Evolutionary conservation across 371 early-diverging fungal genomes (phyloP), one percentile per base, ranked within the genome.

Genomic region (Capniomyces stellatus): DNA sequence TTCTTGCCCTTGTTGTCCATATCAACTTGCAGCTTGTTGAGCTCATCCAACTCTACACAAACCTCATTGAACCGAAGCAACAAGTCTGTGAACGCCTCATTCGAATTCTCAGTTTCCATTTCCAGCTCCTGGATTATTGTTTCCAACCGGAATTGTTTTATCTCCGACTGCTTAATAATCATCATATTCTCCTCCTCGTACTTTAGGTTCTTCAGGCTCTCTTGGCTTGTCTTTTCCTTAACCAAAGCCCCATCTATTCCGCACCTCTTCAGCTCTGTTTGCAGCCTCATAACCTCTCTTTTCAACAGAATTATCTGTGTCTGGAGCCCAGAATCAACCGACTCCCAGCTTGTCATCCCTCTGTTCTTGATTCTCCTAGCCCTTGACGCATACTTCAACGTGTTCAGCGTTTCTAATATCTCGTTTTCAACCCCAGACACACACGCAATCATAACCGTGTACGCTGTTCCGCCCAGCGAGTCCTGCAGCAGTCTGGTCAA

Each of bases 401-500:
- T 94, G 61, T 89, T 88, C 54, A 78, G 69, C 6, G 87, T 83
- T 60, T 89, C 92, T 27, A 81, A 79, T 46, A 75, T 72, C 57
- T 85, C 77, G 40, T 62, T 57, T 44, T 70, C 64, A 4, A 73
- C 69, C 6, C 84, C 81, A 28, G 77, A 79, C 52, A 91, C 78
- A 54, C 82, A 87, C 12, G 84, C 87, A 43, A 89, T 82, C 78
- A 91, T 86, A 54, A 90, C 75, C 12, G 83, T 80, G 57, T 78
- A 77, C 27, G 77, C 99, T 48, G 89, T 92, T 2, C 96, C 98
- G 49, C 93, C 94, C 25, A 99, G 72, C 23, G 92, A 92, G 62
- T 93, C 91, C 69, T 98, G 92, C 41, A 99, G 74, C 39, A 99
- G 71, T 18, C 79, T 79, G 1, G 99, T 99, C 12, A 99, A 76